Evolutionary conservation across 257 asterid genomes (phyloP).

Genomic region (Mentha longifolia): DNA sequence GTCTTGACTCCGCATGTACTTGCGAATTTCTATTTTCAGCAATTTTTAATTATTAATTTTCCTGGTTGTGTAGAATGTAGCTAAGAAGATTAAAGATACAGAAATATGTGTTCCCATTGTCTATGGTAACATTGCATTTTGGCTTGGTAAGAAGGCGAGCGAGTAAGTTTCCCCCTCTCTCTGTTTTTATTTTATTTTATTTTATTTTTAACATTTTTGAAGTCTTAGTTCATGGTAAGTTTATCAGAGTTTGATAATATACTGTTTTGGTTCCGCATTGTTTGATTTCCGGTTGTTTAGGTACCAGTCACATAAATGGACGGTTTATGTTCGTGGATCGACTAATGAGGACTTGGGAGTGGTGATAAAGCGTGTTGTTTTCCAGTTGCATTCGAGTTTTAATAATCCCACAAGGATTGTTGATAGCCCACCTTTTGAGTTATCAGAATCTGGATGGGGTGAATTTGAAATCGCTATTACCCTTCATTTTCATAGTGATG

Average conservation of each 20-base stretch:
- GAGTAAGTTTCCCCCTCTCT: slow-evolving; percentile 57
- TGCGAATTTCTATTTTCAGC: background rate
- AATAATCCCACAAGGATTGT: slow-evolving; percentile 83
- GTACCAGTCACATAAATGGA: slow-evolving; percentile 90
- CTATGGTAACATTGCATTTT: slow-evolving; percentile 89
- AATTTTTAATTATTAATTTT: background rate
- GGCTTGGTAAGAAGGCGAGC: slow-evolving; percentile 99
- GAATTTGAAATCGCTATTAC: slow-evolving; percentile 94
- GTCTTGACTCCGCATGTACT: background rate
- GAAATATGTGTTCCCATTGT: slow-evolving; percentile 86
- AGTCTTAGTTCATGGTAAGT: slow-evolving; percentile 11
- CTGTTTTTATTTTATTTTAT: background rate
- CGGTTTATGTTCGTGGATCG: slow-evolving; percentile 87
- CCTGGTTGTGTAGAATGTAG: slow-evolving; percentile 44
- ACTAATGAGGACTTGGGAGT: slow-evolving; percentile 88
- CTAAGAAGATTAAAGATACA: slow-evolving; percentile 70
- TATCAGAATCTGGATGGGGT: slow-evolving; percentile 97
- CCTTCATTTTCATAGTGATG: slow-evolving; percentile 81
- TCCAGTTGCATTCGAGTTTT: slow-evolving; percentile 94
- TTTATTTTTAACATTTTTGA: background rate
- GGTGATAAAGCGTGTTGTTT: slow-evolving; percentile 80
- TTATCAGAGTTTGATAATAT: slow-evolving; percentile 40
- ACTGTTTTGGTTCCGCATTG: slow-evolving; percentile 18
- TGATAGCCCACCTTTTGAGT: slow-evolving; percentile 81
- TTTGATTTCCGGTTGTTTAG: slow-evolving; percentile 40